These are phyloP conservation scores for Crithidia sp. DNA, from an alignment of 208 protist genomes.

Conservation along the genomic window DNA sequence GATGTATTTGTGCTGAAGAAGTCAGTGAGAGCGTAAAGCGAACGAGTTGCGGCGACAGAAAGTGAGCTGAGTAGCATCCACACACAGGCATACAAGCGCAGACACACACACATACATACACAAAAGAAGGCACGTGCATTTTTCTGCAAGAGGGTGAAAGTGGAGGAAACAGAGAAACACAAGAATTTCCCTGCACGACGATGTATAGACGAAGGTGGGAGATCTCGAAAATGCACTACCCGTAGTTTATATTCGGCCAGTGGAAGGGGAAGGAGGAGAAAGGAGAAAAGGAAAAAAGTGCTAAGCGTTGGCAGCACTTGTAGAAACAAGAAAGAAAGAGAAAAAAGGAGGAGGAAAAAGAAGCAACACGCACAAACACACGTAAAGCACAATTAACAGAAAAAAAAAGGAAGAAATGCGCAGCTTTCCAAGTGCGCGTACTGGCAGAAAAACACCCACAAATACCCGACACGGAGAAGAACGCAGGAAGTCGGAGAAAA, in stretches of 20 bases:
- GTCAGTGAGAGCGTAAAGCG: too few species aligned
- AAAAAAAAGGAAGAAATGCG: neutral
- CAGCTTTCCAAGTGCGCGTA: neutral
- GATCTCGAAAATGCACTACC: neutral
- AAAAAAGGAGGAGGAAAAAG: neutral
- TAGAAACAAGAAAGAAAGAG: neutral
- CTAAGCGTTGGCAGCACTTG: neutral
- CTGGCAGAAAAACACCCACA: neutral
- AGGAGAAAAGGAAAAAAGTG: neutral
- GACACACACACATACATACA: too few species aligned
- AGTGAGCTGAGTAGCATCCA: too few species aligned
- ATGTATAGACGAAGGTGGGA: too few species aligned
- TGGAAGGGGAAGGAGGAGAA: neutral
- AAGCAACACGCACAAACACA: neutral
- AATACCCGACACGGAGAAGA: neutral
- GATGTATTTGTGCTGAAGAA: too few species aligned
- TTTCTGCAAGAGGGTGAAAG: too few species aligned
- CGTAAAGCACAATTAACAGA: slow-evolving; percentile 1
- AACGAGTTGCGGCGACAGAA: too few species aligned
- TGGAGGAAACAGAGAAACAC: too few species aligned
- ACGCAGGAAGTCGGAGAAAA: too few species aligned
- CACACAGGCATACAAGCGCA: too few species aligned
- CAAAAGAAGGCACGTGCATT: too few species aligned
- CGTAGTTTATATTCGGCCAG: neutral
- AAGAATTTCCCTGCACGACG: too few species aligned